Conservation (phyloP, 352 stramenopile species). For the Globisporangium abappressorium region DNA sequence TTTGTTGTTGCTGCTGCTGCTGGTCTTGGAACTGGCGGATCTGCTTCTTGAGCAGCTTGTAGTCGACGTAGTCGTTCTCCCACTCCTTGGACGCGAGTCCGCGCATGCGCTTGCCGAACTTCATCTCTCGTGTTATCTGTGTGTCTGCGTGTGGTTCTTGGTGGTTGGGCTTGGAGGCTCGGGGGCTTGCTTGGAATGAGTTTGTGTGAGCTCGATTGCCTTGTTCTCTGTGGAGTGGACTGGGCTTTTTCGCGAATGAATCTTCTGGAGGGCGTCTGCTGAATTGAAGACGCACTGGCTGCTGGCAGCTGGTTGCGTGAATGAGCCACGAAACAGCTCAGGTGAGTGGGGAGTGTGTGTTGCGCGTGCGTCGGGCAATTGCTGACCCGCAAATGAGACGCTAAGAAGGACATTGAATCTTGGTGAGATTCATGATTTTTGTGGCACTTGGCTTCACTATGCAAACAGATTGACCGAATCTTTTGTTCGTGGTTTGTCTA, state of each 20-base stretch:
- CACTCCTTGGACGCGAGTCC: conserved; percentile 56
- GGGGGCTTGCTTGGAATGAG: not conserved
- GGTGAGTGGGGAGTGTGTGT: not conserved
- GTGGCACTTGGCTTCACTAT: not conserved
- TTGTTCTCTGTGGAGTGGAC: not conserved
- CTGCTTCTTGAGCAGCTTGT: conserved; percentile 74
- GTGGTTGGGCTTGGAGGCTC: not conserved
- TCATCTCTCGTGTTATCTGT: conserved; percentile 35
- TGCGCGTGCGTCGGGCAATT: not conserved
- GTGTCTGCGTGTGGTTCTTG: not conserved
- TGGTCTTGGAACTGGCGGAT: conserved; percentile 37
- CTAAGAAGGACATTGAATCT: conserved; percentile 7
- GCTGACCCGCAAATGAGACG: not conserved
- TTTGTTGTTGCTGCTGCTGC: not conserved
- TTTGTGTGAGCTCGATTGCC: not conserved
- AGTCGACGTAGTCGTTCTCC: conserved; percentile 73
- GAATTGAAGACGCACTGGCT: conserved; percentile 1
- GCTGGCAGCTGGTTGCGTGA: not conserved
- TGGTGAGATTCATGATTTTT: not conserved
- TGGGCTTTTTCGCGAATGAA: conserved; percentile 7
- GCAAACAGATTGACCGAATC: not conserved
- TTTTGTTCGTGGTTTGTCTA: not conserved
- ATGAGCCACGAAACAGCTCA: not conserved
- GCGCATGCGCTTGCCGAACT: conserved; percentile 83
- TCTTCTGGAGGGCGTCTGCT: not conserved